Evolutionary conservation across 352 stramenopile species (phyloP), one percentile per base, ranked within the genome.

Genomic region (Phytophthora colocasiae): DNA sequence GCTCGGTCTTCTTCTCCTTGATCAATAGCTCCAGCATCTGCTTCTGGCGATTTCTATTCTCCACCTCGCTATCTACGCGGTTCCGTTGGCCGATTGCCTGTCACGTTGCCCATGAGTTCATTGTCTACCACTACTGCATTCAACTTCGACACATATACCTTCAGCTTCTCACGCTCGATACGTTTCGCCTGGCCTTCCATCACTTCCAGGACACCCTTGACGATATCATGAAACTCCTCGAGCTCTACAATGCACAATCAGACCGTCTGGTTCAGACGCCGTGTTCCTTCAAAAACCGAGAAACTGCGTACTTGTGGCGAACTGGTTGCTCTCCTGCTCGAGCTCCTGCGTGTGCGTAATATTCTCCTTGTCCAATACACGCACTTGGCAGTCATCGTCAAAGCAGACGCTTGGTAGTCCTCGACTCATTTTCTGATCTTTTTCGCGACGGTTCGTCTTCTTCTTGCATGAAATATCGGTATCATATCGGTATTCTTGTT

Each of bases 271-370:
- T 22, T 36, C 31, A 36, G 31, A 36, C 12, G 12, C 9, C 31
- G 12, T 14, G 11, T 3, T 14, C 31, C 31, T 10, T 36, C 19
- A 19, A 36, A 39, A 4, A 49, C 1, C 4, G 41, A 53, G 8
- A 17, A 8, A 27, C 45, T 32, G 19, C 78, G 36, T 66, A 81
- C 85, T 92, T 5, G 85, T 92, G 3, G 84, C 75, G 49, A 94
- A 94, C 59, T 92, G 83, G 69, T 92, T 91, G 75, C 83, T 91
- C 79, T 94, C 85, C 40, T 83, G 75, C 72, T 92, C 80, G n/a
- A 92, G 79, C 41, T 92, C 84, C 48, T 90, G 78, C 22, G 84
- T 90, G 67, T 91, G 82, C 6, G 71, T 51, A 48, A 91, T 91
- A 60, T 85, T 89, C 36, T 93, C 84, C 55, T 90, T 85, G 63